Base-by-base conservation (phyloP, 2,329 filamentous ascomycete species). In the Trichoderma sp. region DNA sequence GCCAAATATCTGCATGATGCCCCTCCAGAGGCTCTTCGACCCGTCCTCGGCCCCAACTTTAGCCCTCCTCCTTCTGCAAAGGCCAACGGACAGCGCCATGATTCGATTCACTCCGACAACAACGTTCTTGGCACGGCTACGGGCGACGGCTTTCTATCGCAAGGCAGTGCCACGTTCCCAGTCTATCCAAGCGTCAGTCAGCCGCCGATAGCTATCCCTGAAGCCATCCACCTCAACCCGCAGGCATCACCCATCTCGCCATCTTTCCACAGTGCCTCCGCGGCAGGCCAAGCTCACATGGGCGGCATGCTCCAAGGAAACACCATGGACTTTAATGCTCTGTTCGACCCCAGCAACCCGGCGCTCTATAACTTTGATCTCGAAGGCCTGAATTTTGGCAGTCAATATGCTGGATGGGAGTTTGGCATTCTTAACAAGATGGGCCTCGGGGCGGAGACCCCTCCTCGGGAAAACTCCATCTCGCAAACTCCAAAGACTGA, bases 1-100 rank as follows among this genome's bases (percentile, higher is more conserved):
- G 97, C 97, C 71, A 99, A 99, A 84, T 99, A 99, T 84, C 93
- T 99, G 75, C 95, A 98, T 82, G 97, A 98, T 88, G 95, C 96
- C 31, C 95, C 96, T 45, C 91, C 95, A 71, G 95, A 97, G 83
- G 95, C 95, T 63, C 88, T 98, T 77, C 90, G 96, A 82, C 94
- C 95, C n/a, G 95, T 97, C 59, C 89, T 97, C 65, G 92, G 93
- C 6, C 91, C 92, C 35, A 91, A 89, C 77, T 93, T 91, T 80
- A 94, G 93, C 81, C 90, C 89, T 81, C 90, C 89, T 81, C 87
- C 83, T 83, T 85, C 85, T 80, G 83, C 86, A 81, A 82, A 86
- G 56, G 81, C 85, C 27, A 87, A 87, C 80, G 86, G 83, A 77
- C 87, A 86, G 41, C 86, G 87, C 18, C 87, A 89, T 68, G 83